Evolutionary conservation across 2,329 filamentous ascomycete genomes (phyloP).

Genomic region (Fusarium sp.): DNA sequence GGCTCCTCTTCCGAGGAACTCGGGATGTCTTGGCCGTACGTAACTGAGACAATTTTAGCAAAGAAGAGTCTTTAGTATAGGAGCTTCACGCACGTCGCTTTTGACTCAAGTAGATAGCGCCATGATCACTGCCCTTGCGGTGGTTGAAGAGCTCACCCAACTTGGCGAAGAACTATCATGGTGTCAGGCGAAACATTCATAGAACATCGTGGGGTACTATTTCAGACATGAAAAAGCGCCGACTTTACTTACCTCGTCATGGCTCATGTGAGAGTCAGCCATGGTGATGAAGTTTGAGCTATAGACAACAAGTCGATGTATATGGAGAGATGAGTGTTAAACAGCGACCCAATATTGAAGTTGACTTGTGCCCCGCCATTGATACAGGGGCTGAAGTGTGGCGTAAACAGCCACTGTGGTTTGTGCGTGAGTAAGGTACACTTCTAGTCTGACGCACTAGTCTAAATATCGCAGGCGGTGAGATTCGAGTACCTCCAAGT

Average conservation of each 20-base stretch:
- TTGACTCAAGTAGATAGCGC: constrained; percentile 80
- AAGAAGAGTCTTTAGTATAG: background rate
- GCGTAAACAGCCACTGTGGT: constrained; percentile 1
- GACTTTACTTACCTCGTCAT: constrained; percentile 46
- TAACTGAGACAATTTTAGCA: constrained; percentile 53
- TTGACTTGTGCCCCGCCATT: constrained; percentile 46
- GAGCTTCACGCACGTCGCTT: constrained; percentile 73
- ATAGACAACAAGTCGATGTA: constrained; percentile 13
- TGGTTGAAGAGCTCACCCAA: constrained; percentile 76
- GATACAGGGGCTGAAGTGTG: constrained; percentile 18
- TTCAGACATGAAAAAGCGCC: background rate
- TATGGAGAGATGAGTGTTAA: constrained; percentile 24
- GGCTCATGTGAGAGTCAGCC: constrained; percentile 44
- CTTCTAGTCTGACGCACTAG: background rate
- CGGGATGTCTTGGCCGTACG: constrained; percentile 59
- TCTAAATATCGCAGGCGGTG: constrained; percentile 9
- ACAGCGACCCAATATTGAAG: constrained; percentile 29
- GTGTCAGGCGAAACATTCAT: constrained; percentile 21
- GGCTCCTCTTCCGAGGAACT: constrained; percentile 62
- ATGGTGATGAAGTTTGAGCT: constrained; percentile 30
- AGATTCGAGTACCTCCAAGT: background rate
- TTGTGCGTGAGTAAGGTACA: background rate
- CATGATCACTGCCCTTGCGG: constrained; percentile 77
- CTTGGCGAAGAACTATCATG: constrained; percentile 76
- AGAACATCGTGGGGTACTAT: constrained; percentile 4